These are phyloP conservation scores for Paraphaeosphaeria sporulosa DNA, from an alignment of 2,329 filamentous ascomycete genomes.

Conservation along the genomic window DNA sequence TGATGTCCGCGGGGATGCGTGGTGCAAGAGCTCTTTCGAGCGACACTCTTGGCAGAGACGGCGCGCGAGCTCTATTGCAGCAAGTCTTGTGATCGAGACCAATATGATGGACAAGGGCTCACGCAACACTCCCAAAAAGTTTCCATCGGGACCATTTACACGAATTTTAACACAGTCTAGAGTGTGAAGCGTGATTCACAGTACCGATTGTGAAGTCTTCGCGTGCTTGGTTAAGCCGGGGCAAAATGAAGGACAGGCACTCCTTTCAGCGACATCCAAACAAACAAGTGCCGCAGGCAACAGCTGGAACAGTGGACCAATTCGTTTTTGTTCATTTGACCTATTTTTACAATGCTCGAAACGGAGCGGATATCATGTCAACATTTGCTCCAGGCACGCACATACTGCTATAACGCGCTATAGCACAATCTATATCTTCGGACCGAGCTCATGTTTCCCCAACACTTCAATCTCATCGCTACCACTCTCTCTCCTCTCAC, in stretches of 20 bases:
- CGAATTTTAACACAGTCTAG: not conserved
- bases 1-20: not conserved
- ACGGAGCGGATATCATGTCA: not conserved
- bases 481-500: conserved; percentile 23
- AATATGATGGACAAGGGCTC: not conserved
- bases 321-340: too few relatives aligned
- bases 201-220: not conserved
- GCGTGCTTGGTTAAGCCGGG: too few relatives aligned
- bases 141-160: not conserved
- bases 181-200: not conserved
- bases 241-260: too few relatives aligned
- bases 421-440: not conserved
- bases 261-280: too few relatives aligned
- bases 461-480: conserved; percentile 34
- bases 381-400: not conserved
- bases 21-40: not conserved
- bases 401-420: not conserved
- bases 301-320: too few relatives aligned
- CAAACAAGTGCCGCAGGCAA: too few relatives aligned
- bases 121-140: not conserved
- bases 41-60: too few relatives aligned
- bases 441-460: conserved; percentile 2
- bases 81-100: too few relatives aligned
- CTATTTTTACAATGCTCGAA: not conserved
- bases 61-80: too few relatives aligned